Conservation (phyloP, 2,329 filamentous ascomycete genomes). For the Didymella arachidicola region DNA sequence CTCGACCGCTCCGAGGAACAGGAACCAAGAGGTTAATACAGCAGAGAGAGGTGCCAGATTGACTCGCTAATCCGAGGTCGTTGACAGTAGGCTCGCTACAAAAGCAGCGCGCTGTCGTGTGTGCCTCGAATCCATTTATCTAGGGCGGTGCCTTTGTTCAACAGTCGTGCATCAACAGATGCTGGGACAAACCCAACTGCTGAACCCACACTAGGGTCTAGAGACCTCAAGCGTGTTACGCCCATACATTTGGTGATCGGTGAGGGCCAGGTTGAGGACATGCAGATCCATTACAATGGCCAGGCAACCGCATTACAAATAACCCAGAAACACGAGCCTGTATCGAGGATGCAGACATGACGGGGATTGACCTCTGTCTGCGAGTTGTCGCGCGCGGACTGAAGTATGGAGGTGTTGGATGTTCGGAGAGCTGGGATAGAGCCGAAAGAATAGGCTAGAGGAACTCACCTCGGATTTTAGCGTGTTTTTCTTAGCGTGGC, state of each 20-base stretch:
- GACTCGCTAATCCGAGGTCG: conserved; percentile 31
- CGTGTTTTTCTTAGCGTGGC: neutral
- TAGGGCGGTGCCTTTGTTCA: conserved; percentile 50
- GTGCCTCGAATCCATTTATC: conserved; percentile 30
- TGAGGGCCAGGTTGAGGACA: neutral
- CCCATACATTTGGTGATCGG: conserved; percentile 5
- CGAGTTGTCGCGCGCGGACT: too few relatives aligned
- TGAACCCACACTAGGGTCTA: conserved; percentile 43
- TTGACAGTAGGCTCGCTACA: conserved; percentile 20
- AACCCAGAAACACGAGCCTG: neutral
- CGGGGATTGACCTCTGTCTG: neutral
- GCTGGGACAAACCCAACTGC: conserved; percentile 32
- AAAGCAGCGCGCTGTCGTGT: conserved; percentile 20
- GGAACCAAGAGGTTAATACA: conserved; percentile 34
- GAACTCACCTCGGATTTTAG: neutral
- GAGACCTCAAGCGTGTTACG: conserved; percentile 24
- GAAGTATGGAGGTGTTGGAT: too few relatives aligned
- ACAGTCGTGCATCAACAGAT: conserved; percentile 40
- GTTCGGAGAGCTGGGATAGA: neutral
- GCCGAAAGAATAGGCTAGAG: neutral
- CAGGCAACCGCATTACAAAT: neutral
- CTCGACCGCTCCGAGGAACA: conserved; percentile 27
- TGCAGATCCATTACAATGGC: neutral
- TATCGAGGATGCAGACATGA: neutral
- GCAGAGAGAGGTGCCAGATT: conserved; percentile 45